Conservation (phyloP, 2,329 filamentous ascomycete genomes). For the Paraconiothyrium brasiliense region DNA sequence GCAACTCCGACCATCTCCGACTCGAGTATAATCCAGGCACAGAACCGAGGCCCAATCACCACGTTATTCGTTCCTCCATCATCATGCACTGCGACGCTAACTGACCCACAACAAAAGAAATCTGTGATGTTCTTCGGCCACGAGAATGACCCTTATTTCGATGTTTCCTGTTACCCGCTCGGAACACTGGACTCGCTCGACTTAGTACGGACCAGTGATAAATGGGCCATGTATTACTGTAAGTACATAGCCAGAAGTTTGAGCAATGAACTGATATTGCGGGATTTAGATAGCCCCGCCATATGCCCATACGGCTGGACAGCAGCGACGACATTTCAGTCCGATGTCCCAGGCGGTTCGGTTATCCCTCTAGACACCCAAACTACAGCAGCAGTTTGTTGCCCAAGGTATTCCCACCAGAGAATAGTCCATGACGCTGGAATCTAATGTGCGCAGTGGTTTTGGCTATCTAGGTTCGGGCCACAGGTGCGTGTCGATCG, state of each 20-base stretch:
- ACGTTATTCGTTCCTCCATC: background rate
- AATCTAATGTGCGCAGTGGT: background rate
- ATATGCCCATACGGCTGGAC: slow-evolving; percentile 8
- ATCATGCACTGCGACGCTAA: slow-evolving; percentile 1
- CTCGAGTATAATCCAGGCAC: background rate
- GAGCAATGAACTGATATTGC: too few relatives aligned
- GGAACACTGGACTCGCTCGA: background rate
- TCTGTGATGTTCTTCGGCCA: slow-evolving; percentile 1
- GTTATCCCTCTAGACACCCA: background rate
- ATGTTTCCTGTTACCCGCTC: background rate
- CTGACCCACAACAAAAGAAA: background rate
- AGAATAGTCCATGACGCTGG: too few relatives aligned
- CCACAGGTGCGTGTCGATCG: slow-evolving; percentile 3
- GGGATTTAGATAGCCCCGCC: background rate
- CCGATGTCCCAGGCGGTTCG: background rate
- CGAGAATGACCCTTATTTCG: background rate
- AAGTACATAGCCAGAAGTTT: background rate
- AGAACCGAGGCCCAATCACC: background rate
- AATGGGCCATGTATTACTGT: slow-evolving; percentile 10
- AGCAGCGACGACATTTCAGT: background rate
- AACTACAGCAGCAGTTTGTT: slow-evolving; percentile 2
- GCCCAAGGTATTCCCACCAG: background rate
- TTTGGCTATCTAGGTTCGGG: background rate
- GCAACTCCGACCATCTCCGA: background rate
- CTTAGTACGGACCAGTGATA: background rate